Evolutionary conservation across 2,329 filamentous ascomycete genomes (phyloP), one percentile per base, ranked within the genome.

Genomic region (Emergomyces pasteurianus): DNA sequence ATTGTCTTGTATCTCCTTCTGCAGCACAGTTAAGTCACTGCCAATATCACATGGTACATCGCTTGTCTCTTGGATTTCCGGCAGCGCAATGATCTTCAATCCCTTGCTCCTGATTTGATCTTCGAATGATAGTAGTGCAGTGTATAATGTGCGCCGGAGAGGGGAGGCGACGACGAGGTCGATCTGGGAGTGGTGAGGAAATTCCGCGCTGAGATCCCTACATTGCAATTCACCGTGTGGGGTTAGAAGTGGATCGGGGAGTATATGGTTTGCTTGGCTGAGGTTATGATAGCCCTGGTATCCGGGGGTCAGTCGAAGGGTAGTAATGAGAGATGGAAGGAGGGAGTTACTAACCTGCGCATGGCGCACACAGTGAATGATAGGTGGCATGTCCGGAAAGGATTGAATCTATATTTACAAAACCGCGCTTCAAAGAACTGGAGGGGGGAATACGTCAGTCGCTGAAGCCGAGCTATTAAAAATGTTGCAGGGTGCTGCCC

Each of bases 261-360:
- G 78, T 63, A 76, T 70, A 71, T 92, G 87, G 75, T 92, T 90
- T 64, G 81, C 86, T 31, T 78, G 68, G 64, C 69, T 79, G 69
- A 94, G 82, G 74, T 96, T 96, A 81, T 96, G 92, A 71, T 83
- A 84, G 75, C 90, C 91, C 76, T 90, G 80, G 26, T n/a, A 55
- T 55, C 21, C 2, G 18, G 50, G 43, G 26, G n/a, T 28, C 49
- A 40, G 43, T 58, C 31, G 8, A 21, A 18, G 34, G 31, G 34
- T 18, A 14, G 47, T n/a, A n/a, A n/a, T 9, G 34, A 12, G 12
- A 12, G 36, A 7, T 6, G 43, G 23, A 34, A 10, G 36, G 21
- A 58, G 36, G 6, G 36, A n/a, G 18, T 23, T 14, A 46, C 28
- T 28, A 71, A 77, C 75, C 70, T 78, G 77, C 28, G 77, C 77